Percentiles rank a stretch among this genome's conserved stretches.
Conservation (phyloP, 1,284 basidiomycete species). For the Malassezia yamatoensis region DNA sequence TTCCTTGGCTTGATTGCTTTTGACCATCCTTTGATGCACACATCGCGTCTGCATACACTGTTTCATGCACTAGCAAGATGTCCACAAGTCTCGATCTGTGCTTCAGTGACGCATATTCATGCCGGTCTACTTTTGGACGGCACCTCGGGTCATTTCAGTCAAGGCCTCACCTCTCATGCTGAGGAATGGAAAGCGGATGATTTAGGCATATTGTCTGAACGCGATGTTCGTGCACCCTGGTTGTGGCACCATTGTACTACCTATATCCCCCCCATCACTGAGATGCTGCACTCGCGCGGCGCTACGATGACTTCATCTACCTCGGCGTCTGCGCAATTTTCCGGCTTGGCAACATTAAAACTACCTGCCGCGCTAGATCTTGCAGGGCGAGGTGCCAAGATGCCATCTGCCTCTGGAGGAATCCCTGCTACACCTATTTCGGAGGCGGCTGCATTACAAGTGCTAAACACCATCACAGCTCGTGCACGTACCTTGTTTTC, state of each 20-base stretch:
- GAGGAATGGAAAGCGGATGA: not conserved
- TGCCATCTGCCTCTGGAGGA: constrained; percentile 1
- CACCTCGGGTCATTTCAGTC: constrained; percentile 3
- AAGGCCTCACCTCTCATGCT: constrained; percentile 10
- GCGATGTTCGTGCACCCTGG: constrained; percentile 13
- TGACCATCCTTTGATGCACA: constrained; percentile 11
- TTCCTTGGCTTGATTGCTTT: constrained; percentile 14
- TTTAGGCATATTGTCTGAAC: not conserved
- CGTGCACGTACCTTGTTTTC: constrained; percentile 16
- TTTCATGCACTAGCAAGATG: constrained; percentile 14
- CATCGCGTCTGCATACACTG: constrained; percentile 14
- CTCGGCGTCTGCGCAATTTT: not conserved
- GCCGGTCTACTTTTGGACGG: constrained; percentile 14
- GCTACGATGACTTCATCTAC: constrained; percentile 2
- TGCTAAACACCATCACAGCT: constrained; percentile 16
- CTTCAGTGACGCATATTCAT: constrained; percentile 15
- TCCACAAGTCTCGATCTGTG: constrained; percentile 9
- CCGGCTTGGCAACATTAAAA: constrained; percentile 8
- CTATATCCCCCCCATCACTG: constrained; percentile 13
- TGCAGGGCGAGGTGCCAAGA: constrained; percentile 10
- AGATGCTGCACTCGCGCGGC: constrained; percentile 17
- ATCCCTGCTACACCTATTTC: constrained; percentile 2
- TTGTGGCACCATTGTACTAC: constrained; percentile 17
- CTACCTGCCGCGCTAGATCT: constrained; percentile 15
- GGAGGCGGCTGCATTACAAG: constrained; percentile 12